Evolutionary conservation across 1,139 yeast species (phyloP).

Genomic region (Candida smagusa): DNA sequence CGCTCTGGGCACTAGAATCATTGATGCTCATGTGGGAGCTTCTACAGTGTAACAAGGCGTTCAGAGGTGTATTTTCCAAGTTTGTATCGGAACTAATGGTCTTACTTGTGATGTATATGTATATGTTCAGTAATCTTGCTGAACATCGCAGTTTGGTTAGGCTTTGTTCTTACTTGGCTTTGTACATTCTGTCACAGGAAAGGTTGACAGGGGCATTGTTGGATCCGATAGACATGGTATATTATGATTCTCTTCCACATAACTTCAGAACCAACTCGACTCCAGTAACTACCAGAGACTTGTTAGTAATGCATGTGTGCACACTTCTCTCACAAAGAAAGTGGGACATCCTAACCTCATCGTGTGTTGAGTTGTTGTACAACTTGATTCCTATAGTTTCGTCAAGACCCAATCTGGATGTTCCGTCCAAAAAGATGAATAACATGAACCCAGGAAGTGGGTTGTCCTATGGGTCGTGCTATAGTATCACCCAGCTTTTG

Average conservation of each 20-base stretch:
- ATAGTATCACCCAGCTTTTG: constrained; percentile 54
- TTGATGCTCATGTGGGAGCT: constrained; percentile 73
- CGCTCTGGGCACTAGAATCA: constrained; percentile 54
- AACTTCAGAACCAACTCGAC: constrained; percentile 36
- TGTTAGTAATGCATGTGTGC: constrained; percentile 52
- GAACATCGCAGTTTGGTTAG: constrained; percentile 51
- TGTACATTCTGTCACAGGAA: constrained; percentile 57
- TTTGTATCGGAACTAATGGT: constrained; percentile 55
- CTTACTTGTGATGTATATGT: constrained; percentile 54
- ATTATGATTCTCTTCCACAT: constrained; percentile 48
- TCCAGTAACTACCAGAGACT: constrained; percentile 58
- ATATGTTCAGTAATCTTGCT: constrained; percentile 32
- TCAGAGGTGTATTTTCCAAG: constrained; percentile 47
- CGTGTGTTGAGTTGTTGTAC: constrained; percentile 55
- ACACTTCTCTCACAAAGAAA: constrained; percentile 21
- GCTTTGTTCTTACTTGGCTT: constrained; percentile 55
- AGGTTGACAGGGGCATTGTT: constrained; percentile 36
- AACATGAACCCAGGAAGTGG: constrained; percentile 42
- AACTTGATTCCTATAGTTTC: constrained; percentile 52
- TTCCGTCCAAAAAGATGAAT: constrained; percentile 20
- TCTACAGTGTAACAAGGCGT: constrained; percentile 62
- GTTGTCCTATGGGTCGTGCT: constrained; percentile 59
- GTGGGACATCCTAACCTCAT: constrained; percentile 31
- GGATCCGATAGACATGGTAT: constrained; percentile 35
- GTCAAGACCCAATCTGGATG: constrained; percentile 11